These are phyloP conservation scores for Beta macrorhiza DNA, from an alignment of 179 eudicot species.

Conservation along the genomic window DNA sequence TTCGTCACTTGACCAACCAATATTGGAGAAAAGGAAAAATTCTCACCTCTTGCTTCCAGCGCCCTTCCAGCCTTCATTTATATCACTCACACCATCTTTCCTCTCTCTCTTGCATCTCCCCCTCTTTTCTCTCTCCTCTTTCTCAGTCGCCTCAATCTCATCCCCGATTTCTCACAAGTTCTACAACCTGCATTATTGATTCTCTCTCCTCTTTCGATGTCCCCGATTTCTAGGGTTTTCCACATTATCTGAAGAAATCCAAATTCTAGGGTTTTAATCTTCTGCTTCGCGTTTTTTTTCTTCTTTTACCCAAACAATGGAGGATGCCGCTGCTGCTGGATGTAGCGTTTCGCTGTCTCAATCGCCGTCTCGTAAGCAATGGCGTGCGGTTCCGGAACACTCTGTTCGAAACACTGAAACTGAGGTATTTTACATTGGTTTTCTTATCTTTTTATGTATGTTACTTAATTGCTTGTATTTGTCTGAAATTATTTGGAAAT, in stretches of 20 bases:
- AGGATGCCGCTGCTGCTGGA: slow-evolving; percentile 56
- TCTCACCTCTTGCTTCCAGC: too few relatives aligned
- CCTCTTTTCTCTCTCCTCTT: background rate
- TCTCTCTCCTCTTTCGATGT: slow-evolving; percentile 11
- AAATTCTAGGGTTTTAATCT: slow-evolving; percentile 34
- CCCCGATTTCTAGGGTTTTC: slow-evolving; percentile 35
- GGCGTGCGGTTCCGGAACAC: slow-evolving; percentile 79
- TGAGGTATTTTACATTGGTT: slow-evolving; percentile 39
- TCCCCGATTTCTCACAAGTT: background rate
- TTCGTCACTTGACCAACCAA: too few relatives aligned
- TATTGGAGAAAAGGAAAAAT: too few relatives aligned
- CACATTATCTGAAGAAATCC: slow-evolving; percentile 5
- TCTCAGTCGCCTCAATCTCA: background rate
- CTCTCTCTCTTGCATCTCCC: background rate
- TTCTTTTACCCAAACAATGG: slow-evolving; percentile 41
- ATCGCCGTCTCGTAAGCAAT: slow-evolving; percentile 67
- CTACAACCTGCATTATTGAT: slow-evolving; percentile 20
- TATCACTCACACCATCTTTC: background rate
- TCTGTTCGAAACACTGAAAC: slow-evolving; percentile 45
- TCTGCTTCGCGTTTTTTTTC: background rate
- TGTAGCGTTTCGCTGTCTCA: slow-evolving; percentile 57
- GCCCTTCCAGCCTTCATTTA: background rate
- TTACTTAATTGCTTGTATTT: slow-evolving; percentile 5
- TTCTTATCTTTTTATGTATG: background rate
- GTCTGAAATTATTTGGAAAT: slow-evolving; percentile 21